Base-by-base conservation (phyloP, 2,329 filamentous ascomycete species). In the Colletotrichum somersetense region DNA sequence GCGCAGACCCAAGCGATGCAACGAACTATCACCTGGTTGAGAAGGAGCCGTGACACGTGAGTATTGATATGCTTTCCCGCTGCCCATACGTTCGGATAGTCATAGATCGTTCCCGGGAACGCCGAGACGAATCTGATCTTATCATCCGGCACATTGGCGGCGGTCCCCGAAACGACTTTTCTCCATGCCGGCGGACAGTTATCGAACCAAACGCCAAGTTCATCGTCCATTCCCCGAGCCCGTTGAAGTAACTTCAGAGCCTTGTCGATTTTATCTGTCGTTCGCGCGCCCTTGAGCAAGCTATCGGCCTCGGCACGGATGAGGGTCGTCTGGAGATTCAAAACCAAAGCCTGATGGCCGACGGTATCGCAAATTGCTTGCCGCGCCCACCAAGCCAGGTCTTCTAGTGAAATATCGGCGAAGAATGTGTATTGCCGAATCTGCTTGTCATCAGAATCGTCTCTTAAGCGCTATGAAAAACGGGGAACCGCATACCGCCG, bases 321-420 rank as follows among this genome's bases (percentile, higher is more conserved):
- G 12, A 77, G 66, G 0, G 75, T 75, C n/a, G 76, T 76, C 56
- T 77, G 75, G 58, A 77, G 74, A 26, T 77, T 77, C 38, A 77
- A 55, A 16, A 77, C 63, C 56, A 76, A 56, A 56, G 77, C 72
- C 55, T 76, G 63, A 62, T 78, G 75, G 23, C 76, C 73, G 42
- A 77, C 71, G 11, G 70, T 66, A 56, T 75, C 72, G 33, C 74
- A 66, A 61, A 77, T 66, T 33, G 71, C 67, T 44, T 77, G 75
- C 14, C 75, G 63, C 1, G 74, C 75, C 75, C 75, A 77, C 75
- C 75, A 77, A 1, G 73, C 73, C 53, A 77, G 53, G 11, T 77
- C 76, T 33, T 76, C 75, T 0, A 67, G 52, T 4, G 74, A 72
- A n/a, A 75, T 74, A 16, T 74, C 75, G 1, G 72, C 66, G 30